Percentiles rank a stretch among this genome's conserved stretches.
phyloP scores from a whole-genome alignment of 2,329 filamentous ascomycete genomes.

The Zarea fungicola region DNA sequence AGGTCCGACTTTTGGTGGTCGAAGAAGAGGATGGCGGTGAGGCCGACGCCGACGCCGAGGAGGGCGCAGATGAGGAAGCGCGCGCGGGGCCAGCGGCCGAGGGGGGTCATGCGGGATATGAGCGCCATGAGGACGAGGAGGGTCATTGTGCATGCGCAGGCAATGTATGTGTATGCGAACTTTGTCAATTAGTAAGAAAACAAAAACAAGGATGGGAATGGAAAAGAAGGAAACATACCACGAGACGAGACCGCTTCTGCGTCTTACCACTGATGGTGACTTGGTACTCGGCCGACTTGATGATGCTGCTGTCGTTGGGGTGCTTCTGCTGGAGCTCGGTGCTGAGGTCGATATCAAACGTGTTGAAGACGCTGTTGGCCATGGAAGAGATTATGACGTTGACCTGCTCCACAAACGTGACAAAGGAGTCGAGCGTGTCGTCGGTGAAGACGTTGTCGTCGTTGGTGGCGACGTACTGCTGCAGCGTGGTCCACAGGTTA shows the following conservation, averaged over 20 bases:
- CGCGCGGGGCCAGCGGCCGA: constrained; percentile 28
- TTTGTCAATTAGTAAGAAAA: constrained; percentile 13
- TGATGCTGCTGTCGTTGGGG: constrained; percentile 15
- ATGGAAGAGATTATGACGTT: background rate
- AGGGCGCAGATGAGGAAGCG: constrained; percentile 25
- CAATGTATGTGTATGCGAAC: constrained; percentile 32
- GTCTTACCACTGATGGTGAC: constrained; percentile 20
- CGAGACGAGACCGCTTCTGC: constrained; percentile 23
- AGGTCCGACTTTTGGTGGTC: constrained; percentile 9
- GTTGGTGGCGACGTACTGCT: constrained; percentile 10
- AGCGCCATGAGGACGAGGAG: constrained; percentile 28
- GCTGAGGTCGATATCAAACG: constrained; percentile 24
- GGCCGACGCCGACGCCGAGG: constrained; percentile 25
- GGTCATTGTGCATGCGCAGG: constrained; percentile 26
- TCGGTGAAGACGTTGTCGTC: constrained; percentile 8
- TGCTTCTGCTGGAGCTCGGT: constrained; percentile 20
- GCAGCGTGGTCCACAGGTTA: constrained; percentile 22
- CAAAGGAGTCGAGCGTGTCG: background rate
- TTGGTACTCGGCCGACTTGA: constrained; percentile 18
- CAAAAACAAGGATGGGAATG: constrained; percentile 1
- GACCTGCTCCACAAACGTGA: background rate
- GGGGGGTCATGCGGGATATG: constrained; percentile 25
- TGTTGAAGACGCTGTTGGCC: constrained; percentile 8
- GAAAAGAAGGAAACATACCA: constrained; percentile 21
- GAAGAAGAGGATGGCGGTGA: constrained; percentile 24